phyloP scores from a whole-genome alignment of 2,329 filamentous ascomycete species.

The Botrytis porri region DNA sequence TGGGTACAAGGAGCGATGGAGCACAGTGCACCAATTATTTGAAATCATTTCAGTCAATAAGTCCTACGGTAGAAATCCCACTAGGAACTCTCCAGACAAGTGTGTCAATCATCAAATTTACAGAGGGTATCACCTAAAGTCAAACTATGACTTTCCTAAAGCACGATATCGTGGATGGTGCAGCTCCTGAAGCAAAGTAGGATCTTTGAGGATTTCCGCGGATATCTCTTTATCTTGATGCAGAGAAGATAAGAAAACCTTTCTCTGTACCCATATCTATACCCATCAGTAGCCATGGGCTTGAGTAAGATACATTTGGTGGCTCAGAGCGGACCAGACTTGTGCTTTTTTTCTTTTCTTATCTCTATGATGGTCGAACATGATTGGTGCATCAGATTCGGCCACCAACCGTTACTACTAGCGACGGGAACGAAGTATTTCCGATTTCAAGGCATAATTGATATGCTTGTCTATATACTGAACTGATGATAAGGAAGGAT shows the following conservation, averaged over 20 bases:
- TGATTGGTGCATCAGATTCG: constrained; percentile 7
- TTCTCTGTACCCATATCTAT: neutral
- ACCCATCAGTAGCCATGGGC: constrained; percentile 1
- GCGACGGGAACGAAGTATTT: constrained; percentile 13
- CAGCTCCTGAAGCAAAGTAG: neutral
- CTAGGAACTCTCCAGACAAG: neutral
- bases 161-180: constrained; percentile 3
- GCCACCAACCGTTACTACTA: constrained; percentile 6
- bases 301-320: neutral
- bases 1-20: neutral
- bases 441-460: neutral
- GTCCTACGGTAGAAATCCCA: neutral
- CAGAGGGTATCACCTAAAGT: neutral
- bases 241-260: neutral
- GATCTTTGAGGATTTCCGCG: constrained; percentile 15
- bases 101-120: neutral
- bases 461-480: neutral
- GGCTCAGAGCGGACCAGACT: neutral
- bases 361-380: neutral
- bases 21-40: neutral
- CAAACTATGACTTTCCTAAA: neutral
- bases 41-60: neutral
- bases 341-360: neutral
- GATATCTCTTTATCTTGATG: neutral
- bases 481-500: neutral